A percentile compares a stretch with the other conserved stretches of the same genome.
These are phyloP conservation scores for Puccinia horiana DNA, from an alignment of 1,284 basidiomycete species.

Conservation along the genomic window DNA sequence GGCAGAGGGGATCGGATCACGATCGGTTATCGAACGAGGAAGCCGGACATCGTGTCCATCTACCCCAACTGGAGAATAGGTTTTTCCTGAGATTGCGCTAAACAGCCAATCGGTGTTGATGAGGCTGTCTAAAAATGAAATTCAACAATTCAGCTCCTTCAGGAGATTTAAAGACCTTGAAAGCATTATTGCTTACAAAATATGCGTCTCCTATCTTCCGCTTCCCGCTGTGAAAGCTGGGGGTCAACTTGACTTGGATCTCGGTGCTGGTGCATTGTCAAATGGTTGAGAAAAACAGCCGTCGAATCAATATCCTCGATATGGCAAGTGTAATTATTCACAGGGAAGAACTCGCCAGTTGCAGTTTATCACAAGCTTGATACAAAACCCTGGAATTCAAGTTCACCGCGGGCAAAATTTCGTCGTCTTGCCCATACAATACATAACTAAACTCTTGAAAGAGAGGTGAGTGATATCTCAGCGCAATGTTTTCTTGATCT, in stretches of 20 bases:
- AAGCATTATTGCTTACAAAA: slow-evolving; percentile 25
- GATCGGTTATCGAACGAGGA: slow-evolving; percentile 24
- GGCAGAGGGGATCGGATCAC: slow-evolving; percentile 31
- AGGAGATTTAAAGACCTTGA: background rate
- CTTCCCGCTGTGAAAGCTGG: slow-evolving; percentile 24
- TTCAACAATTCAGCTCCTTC: background rate
- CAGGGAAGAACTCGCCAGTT: slow-evolving; percentile 23
- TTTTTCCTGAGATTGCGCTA: slow-evolving; percentile 46
- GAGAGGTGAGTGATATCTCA: background rate
- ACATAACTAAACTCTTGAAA: slow-evolving; percentile 34
- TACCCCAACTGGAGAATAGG: slow-evolving; percentile 43
- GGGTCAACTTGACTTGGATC: slow-evolving; percentile 38
- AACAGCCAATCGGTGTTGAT: slow-evolving; percentile 49
- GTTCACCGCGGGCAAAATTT: slow-evolving; percentile 38
- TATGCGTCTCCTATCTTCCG: slow-evolving; percentile 39
- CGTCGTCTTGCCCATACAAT: slow-evolving; percentile 43
- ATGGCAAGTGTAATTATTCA: background rate
- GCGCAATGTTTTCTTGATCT: background rate
- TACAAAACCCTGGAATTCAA: slow-evolving; percentile 44
- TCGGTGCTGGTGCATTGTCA: slow-evolving; percentile 31
- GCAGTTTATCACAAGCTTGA: slow-evolving; percentile 47
- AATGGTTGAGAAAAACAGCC: background rate
- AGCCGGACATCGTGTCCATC: slow-evolving; percentile 44
- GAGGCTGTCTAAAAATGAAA: slow-evolving; percentile 25
- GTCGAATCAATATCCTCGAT: background rate